Percentiles rank a stretch among this genome's conserved stretches.
phyloP scores from a whole-genome alignment of 2,329 filamentous ascomycete species.

The Scolecobasidium constrictum region DNA sequence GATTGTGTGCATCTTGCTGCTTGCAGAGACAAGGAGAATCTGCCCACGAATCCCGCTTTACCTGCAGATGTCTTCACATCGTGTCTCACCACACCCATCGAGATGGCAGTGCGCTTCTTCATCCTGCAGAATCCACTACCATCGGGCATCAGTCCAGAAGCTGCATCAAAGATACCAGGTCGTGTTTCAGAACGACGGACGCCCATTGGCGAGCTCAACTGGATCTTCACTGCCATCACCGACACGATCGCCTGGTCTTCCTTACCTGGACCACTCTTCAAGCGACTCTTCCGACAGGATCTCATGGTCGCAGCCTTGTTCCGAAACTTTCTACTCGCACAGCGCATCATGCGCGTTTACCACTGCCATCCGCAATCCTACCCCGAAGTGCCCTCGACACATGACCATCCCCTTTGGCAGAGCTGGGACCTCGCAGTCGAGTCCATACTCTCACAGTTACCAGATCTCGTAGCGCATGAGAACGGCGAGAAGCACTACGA shows the following conservation, averaged over 20 bases:
- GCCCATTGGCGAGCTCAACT: constrained; percentile 90
- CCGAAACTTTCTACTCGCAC: constrained; percentile 87
- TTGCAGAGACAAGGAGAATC: constrained; percentile 79
- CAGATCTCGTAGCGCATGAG: constrained; percentile 67
- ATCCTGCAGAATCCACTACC: constrained; percentile 79
- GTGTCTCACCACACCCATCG: constrained; percentile 91
- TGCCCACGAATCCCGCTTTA: constrained; percentile 87
- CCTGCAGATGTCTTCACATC: constrained; percentile 94
- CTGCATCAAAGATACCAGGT: constrained; percentile 82
- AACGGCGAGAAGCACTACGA: constrained; percentile 69
- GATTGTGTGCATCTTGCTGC: constrained; percentile 90
- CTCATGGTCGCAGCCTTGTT: constrained; percentile 98
- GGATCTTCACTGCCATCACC: constrained; percentile 98
- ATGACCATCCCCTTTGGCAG: constrained; percentile 89
- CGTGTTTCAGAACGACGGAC: constrained; percentile 87
- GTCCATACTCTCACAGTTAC: constrained; percentile 82
- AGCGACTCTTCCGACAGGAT: constrained; percentile 94
- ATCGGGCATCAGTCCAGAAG: constrained; percentile 59
- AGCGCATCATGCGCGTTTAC: constrained; percentile 92
- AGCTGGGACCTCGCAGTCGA: constrained; percentile 98
- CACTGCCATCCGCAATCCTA: constrained; percentile 91
- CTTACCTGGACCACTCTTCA: constrained; percentile 78
- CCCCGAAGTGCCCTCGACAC: constrained; percentile 84
- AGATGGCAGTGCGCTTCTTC: constrained; percentile 95
- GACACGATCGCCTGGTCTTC: constrained; percentile 99